Conservation (phyloP, 495 filamentous ascomycete species). For the Talaromyces liani region DNA sequence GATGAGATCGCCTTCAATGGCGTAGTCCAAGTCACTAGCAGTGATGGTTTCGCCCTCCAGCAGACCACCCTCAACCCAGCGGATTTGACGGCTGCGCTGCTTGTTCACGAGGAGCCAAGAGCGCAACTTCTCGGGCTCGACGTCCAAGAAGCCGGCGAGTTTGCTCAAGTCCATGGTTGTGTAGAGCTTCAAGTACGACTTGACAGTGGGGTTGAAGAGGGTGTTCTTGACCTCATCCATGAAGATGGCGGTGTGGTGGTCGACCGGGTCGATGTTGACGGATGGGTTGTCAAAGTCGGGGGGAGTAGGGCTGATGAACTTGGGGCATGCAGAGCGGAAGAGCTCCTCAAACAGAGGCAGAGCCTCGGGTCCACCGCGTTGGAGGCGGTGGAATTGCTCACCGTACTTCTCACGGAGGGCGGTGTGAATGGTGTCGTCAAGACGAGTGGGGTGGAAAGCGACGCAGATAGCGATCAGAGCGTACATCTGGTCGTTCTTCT, state of each 20-base stretch:
- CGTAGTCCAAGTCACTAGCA: constrained; percentile 91
- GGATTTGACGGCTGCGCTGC: constrained; percentile 91
- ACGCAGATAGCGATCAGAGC: constrained; percentile 98
- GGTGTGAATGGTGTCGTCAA: constrained; percentile 98
- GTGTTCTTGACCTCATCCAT: constrained; percentile 99
- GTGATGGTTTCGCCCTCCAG: constrained; percentile 88
- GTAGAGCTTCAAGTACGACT: constrained; percentile 97
- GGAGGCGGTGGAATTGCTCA: constrained; percentile 90
- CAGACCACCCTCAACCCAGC: constrained; percentile 85
- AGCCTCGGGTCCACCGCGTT: constrained; percentile 89
- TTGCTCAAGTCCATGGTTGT: constrained; percentile 99
- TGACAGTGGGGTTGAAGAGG: constrained; percentile 82
- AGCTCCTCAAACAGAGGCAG: constrained; percentile 95
- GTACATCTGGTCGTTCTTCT: constrained; percentile 99
- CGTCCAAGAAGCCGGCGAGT: constrained; percentile 91
- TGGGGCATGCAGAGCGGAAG: constrained; percentile 91
- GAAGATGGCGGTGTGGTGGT: constrained; percentile 95
- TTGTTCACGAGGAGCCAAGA: constrained; percentile 93
- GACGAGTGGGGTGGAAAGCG: constrained; percentile 88
- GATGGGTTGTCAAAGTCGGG: constrained; percentile 95
- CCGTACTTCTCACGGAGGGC: constrained; percentile 97
- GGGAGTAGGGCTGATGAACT: constrained; percentile 96
- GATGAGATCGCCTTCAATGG: constrained; percentile 92
- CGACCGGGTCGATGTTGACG: constrained; percentile 90
- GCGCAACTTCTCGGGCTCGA: constrained; percentile 84